These are phyloP conservation scores for Neofusicoccum cordaticola DNA, from an alignment of 2,329 filamentous ascomycete genomes.

Conservation along the genomic window DNA sequence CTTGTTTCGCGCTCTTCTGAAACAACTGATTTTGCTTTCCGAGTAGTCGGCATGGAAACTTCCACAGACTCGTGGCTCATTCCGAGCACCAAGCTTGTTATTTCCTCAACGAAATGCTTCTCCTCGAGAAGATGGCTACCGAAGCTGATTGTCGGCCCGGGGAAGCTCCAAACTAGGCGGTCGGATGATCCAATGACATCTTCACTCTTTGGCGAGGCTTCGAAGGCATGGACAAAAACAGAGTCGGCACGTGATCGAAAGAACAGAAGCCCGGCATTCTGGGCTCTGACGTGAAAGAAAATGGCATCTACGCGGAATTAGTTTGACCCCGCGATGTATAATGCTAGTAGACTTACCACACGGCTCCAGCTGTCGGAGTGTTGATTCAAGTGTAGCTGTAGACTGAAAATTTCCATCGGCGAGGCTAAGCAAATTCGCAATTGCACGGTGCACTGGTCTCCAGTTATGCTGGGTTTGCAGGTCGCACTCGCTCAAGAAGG, in stretches of 20 bases:
- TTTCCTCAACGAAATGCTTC: conserved; percentile 21
- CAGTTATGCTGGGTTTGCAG: neutral
- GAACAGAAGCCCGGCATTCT: conserved; percentile 50
- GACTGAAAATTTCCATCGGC: no score
- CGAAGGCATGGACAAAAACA: conserved; percentile 46
- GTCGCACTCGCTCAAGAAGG: neutral
- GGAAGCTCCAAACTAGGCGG: conserved; percentile 46
- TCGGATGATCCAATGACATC: conserved; percentile 38
- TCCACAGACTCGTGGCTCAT: conserved; percentile 35
- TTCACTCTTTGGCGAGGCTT: conserved; percentile 44
- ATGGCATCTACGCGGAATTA: neutral
- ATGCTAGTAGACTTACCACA: no score
- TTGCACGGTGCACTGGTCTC: neutral
- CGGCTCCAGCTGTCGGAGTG: no score
- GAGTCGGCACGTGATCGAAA: conserved; percentile 21
- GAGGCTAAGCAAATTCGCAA: no score
- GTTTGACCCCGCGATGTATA: no score
- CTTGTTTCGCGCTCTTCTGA: conserved; percentile 50
- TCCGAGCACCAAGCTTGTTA: conserved; percentile 34
- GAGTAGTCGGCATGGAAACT: neutral
- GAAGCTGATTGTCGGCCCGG: conserved; percentile 39
- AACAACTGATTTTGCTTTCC: conserved; percentile 39
- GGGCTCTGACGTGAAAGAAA: conserved; percentile 40
- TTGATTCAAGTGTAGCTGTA: no score
- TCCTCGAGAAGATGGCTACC: conserved; percentile 23